These are phyloP conservation scores for Bryum argenteum DNA, from an alignment of 225 moss, liverwort and hornwort genomes.

Conservation along the genomic window DNA sequence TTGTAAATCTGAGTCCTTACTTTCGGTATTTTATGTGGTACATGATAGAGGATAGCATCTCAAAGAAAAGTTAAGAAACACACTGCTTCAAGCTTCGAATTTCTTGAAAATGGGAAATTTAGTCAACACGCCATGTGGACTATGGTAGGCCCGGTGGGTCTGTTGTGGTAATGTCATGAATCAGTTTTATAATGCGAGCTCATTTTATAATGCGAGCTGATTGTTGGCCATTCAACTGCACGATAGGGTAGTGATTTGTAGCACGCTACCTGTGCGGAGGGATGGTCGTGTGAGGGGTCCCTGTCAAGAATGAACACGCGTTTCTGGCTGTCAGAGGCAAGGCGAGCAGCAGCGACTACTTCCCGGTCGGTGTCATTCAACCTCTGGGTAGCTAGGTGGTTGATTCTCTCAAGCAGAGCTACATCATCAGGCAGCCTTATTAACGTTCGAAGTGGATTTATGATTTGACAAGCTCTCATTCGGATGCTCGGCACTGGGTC, in stretches of 20 bases:
- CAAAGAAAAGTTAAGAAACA: too few relatives aligned
- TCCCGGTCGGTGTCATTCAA: conserved; percentile 82
- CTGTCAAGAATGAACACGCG: conserved; percentile 74
- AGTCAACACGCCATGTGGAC: too few relatives aligned
- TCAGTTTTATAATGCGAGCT: too few relatives aligned
- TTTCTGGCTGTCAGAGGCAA: conserved; percentile 80
- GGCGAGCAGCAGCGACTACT: conserved; percentile 82
- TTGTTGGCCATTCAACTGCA: too few relatives aligned
- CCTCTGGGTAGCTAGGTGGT: conserved; percentile 88
- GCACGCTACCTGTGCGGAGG: conserved; percentile 62
- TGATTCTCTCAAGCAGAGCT: conserved; percentile 80
- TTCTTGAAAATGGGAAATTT: too few relatives aligned
- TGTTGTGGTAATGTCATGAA: too few relatives aligned
- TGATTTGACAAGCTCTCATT: conserved; percentile 80
- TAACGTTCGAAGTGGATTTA: conserved; percentile 77
- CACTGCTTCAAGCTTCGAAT: too few relatives aligned
- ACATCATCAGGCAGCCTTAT: conserved; percentile 90
- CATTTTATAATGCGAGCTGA: too few relatives aligned
- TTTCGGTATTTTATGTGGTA: too few relatives aligned
- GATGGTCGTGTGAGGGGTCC: conserved; percentile 60
- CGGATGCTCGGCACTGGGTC: conserved; percentile 97
- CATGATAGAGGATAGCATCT: too few relatives aligned
- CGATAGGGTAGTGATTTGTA: background rate
- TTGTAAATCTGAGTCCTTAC: too few relatives aligned
- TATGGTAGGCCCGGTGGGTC: too few relatives aligned